phyloP scores from a whole-genome alignment of 169 alveolate genomes.

The Theileria annulata region DNA sequence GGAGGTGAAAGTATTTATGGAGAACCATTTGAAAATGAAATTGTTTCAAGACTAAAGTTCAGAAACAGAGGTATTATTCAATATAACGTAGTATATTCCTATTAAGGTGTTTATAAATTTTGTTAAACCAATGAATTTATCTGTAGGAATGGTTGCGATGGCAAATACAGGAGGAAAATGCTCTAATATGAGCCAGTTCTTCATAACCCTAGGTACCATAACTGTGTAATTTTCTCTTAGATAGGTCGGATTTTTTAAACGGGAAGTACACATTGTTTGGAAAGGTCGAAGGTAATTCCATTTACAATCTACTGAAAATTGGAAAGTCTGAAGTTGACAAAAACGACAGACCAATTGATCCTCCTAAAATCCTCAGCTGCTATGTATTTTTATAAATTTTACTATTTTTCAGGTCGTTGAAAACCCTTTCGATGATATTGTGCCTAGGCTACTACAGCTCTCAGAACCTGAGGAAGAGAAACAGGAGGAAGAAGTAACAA shows the following conservation, averaged over 20 bases:
- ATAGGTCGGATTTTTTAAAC: conserved; percentile 84
- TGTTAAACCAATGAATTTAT: conserved; percentile 46
- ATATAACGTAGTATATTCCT: conserved; percentile 17
- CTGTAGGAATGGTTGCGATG: conserved; percentile 67
- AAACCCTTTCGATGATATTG: conserved; percentile 75
- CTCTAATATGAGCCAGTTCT: conserved; percentile 83
- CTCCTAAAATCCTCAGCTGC: conserved; percentile 50
- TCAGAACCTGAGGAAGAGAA: conserved; percentile 27
- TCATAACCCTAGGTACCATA: conserved; percentile 81
- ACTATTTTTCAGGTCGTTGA: conserved; percentile 59
- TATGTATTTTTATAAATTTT: conserved; percentile 47
- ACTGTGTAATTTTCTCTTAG: conserved; percentile 39
- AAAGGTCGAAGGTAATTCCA: conserved; percentile 79
- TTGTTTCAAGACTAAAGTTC: conserved; percentile 85
- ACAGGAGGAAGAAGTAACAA: conserved; percentile 5
- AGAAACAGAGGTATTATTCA: conserved; percentile 70
- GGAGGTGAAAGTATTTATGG: conserved; percentile 92
- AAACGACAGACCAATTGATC: conserved; percentile 59
- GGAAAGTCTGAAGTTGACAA: conserved; percentile 70
- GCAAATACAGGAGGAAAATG: conserved; percentile 69
- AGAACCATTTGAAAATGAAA: conserved; percentile 92
- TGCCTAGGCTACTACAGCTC: conserved; percentile 59
- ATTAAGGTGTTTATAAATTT: too few relatives aligned
- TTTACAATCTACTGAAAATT: conserved; percentile 74
- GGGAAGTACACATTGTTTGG: conserved; percentile 92